Base-by-base conservation (phyloP, 352 stramenopile species). In the Phytophthora fragariaefolia region DNA sequence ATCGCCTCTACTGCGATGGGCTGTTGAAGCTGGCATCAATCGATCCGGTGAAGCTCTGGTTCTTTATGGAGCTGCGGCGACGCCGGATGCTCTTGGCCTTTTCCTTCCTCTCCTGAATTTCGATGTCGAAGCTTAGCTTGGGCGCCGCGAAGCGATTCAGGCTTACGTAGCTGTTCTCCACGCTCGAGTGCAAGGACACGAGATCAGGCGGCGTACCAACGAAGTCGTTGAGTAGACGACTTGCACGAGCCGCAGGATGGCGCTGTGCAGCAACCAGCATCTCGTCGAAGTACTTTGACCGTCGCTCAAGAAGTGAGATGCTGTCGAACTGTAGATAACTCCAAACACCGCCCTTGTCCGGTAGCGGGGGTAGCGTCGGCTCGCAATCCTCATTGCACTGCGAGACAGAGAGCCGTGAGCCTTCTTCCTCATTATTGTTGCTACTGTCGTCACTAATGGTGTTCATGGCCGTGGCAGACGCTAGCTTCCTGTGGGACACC, bases 141-240 rank as follows among this genome's bases (percentile, higher is more conserved):
- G 85, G 82, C 6, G 81, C 85, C 0, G 85, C 82, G 51, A 91
- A 93, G n/a, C 85, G 79, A 34, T 90, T 91, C 15, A 93, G 58
- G 49, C 85, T 91, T 69, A 93, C 85, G 71, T 93, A 93, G 61
- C 74, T 87, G 72, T 78, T 87, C 57, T 82, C 79, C 10, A 87
- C 66, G n/a, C 79, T 89, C 10, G 75, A 86, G 57, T 87, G 58
- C 27, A 79, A 32, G 15, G 80, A 81, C 26, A 89, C 67, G 9
- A 82, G 64, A 27, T 93, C 84, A 1, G 84, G 84, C 1, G 84
- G 84, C 1, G 82, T 79, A 0, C 84, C 84, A 3, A 93, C 75
- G 49, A 93, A 93, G 28, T 88, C 74, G 58, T 90, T 90, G 2
- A 93, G 60, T 23, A 93, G 50, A 15, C 84, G 76, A 58, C 79